These are phyloP conservation scores for Fusarium beomiforme DNA, from an alignment of 2,329 filamentous ascomycete genomes.

Conservation along the genomic window DNA sequence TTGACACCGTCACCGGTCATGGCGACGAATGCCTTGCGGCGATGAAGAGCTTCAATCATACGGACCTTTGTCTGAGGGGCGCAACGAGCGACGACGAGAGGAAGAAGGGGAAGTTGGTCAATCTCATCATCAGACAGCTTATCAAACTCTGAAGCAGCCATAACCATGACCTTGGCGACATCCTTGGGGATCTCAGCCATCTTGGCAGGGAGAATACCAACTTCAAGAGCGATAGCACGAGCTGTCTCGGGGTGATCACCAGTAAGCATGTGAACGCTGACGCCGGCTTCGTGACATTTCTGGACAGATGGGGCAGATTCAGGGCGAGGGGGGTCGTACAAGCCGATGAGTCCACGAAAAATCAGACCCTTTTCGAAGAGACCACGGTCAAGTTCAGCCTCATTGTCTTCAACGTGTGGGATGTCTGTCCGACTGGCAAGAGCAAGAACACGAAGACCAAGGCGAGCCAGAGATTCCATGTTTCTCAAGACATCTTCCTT, in stretches of 20 bases:
- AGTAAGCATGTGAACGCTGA: constrained; percentile 76
- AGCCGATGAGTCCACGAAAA: constrained; percentile 75
- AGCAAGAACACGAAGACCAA: constrained; percentile 75
- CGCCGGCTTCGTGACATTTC: constrained; percentile 68
- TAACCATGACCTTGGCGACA: constrained; percentile 69
- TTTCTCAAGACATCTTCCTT: constrained; percentile 69
- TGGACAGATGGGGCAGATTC: constrained; percentile 70
- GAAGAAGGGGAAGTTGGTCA: constrained; percentile 69
- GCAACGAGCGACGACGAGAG: constrained; percentile 75
- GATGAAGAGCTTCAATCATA: constrained; percentile 78
- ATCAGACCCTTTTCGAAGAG: constrained; percentile 69
- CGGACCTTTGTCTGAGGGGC: constrained; percentile 77
- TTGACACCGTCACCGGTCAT: constrained; percentile 81
- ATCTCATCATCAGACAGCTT: constrained; percentile 71
- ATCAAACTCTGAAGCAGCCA: constrained; percentile 75
- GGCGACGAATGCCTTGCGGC: constrained; percentile 71
- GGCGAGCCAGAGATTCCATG: constrained; percentile 73
- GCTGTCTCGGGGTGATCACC: constrained; percentile 75
- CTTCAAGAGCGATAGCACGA: constrained; percentile 69
- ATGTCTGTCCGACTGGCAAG: constrained; percentile 65
- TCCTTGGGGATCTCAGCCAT: constrained; percentile 62
- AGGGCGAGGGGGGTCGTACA: constrained; percentile 77
- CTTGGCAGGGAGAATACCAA: constrained; percentile 67
- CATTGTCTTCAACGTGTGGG: constrained; percentile 45
- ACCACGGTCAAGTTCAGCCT: constrained; percentile 60